These are phyloP conservation scores for Pseudocercospora vitis DNA, from an alignment of 2,329 filamentous ascomycete species.

Conservation along the genomic window DNA sequence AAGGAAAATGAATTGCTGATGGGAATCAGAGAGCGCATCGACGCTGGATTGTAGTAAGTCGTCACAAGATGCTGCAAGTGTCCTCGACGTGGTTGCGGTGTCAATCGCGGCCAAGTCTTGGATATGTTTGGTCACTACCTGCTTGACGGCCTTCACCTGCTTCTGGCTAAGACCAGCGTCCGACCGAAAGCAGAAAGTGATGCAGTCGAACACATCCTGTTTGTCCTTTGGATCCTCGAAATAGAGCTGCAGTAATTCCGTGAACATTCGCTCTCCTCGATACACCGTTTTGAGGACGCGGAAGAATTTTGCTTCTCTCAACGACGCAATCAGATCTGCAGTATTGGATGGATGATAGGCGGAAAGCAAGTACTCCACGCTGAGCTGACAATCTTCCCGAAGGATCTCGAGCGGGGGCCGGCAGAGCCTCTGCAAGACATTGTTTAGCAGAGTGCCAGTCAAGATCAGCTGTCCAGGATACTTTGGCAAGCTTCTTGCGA, in stretches of 20 bases:
- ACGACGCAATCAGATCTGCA: constrained; percentile 70
- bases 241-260: constrained; percentile 74
- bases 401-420: constrained; percentile 77
- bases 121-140: constrained; percentile 65
- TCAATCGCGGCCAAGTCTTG: constrained; percentile 66
- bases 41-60: constrained; percentile 68
- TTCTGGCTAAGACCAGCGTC: constrained; percentile 64
- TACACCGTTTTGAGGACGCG: constrained; percentile 90
- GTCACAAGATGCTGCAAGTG: constrained; percentile 61
- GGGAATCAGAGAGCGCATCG: constrained; percentile 59
- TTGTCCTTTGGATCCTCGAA: constrained; percentile 82
- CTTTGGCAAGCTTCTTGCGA: constrained; percentile 91
- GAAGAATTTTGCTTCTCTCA: constrained; percentile 80
- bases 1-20: constrained; percentile 74
- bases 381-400: constrained; percentile 93
- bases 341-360: constrained; percentile 88
- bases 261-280: constrained; percentile 74
- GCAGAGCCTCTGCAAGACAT: constrained; percentile 79
- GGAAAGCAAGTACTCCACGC: constrained; percentile 90
- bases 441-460: constrained; percentile 79
- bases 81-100: constrained; percentile 63
- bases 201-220: constrained; percentile 73
- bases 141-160: constrained; percentile 70
- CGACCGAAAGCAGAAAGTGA: constrained; percentile 70
- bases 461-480: constrained; percentile 94